Percentiles rank a stretch among this genome's conserved stretches.
Evolutionary conservation across 208 protist genomes (phyloP).

Genomic region (Wallacemonas sp.): DNA sequence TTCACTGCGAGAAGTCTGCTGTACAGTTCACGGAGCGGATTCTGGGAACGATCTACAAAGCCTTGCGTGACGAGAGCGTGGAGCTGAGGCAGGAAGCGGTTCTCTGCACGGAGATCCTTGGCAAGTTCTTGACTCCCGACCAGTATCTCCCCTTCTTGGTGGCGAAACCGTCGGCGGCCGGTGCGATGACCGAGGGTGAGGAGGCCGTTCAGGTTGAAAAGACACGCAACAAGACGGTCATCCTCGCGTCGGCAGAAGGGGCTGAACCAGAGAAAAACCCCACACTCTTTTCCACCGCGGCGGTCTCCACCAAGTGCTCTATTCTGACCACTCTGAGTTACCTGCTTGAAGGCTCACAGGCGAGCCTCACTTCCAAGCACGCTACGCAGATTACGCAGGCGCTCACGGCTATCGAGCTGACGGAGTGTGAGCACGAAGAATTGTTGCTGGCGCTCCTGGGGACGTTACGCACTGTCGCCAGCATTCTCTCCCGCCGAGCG

Average conservation of each 20-base stretch:
- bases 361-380: slow-evolving; percentile 51
- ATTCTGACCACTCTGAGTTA: slow-evolving; percentile 69
- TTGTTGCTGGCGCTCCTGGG: slow-evolving; percentile 62
- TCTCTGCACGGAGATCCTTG: slow-evolving; percentile 77
- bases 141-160: slow-evolving; percentile 90
- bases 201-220: slow-evolving; percentile 32
- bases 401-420: slow-evolving; percentile 55
- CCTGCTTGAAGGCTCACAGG: slow-evolving; percentile 65
- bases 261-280: slow-evolving; percentile 7
- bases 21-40: slow-evolving; percentile 87
- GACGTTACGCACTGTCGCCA: slow-evolving; percentile 32
- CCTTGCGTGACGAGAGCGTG: slow-evolving; percentile 70
- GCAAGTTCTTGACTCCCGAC: slow-evolving; percentile 86
- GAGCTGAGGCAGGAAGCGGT: slow-evolving; percentile 66
- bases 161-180: slow-evolving; percentile 17
- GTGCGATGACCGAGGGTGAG: slow-evolving; percentile 26
- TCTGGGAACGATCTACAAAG: slow-evolving; percentile 81
- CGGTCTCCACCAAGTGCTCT: slow-evolving; percentile 65
- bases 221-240: slow-evolving; percentile 58
- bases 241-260: slow-evolving; percentile 47
- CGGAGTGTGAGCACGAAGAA: slow-evolving; percentile 65
- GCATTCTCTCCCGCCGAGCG: slow-evolving; percentile 37
- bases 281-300: slow-evolving; percentile 88
- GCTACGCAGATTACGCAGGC: slow-evolving; percentile 61
- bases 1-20: slow-evolving; percentile 70